Evolutionary conservation across 257 asterid species (phyloP).

Genomic region (Henckelia pumila): DNA sequence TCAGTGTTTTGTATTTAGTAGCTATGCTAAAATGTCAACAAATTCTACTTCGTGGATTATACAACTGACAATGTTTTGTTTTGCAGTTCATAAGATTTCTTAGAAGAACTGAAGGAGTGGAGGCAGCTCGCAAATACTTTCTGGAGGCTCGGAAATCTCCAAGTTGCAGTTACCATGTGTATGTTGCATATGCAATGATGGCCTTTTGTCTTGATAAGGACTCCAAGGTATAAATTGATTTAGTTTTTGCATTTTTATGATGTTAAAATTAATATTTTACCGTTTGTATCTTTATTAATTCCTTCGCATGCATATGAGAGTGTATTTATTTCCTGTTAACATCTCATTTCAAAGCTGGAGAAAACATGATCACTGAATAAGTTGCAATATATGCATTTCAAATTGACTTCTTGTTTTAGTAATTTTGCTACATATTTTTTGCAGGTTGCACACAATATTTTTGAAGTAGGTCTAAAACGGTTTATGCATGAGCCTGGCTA

Average conservation of each 20-base stretch:
- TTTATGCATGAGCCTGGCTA: constrained; percentile 98
- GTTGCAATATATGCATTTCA: neutral
- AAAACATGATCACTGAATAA: neutral
- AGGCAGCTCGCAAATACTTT: constrained; percentile 91
- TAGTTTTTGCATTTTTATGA: neutral
- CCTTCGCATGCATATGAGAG: neutral
- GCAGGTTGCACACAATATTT: constrained; percentile 90
- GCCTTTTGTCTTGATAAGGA: constrained; percentile 97
- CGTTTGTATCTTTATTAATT: constrained; percentile 18
- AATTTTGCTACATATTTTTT: constrained; percentile 20
- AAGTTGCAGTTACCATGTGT: constrained; percentile 92
- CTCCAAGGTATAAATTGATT: constrained; percentile 61
- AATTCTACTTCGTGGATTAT: constrained; percentile 14
- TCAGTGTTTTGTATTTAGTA: neutral
- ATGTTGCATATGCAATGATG: constrained; percentile 97
- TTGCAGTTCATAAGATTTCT: constrained; percentile 80
- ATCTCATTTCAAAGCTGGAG: neutral
- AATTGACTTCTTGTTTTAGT: neutral
- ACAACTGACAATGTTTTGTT: constrained; percentile 10
- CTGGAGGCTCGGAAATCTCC: constrained; percentile 93
- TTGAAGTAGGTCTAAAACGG: constrained; percentile 88
- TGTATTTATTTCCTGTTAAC: neutral
- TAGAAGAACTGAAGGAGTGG: constrained; percentile 96
- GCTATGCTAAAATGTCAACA: constrained; percentile 11
- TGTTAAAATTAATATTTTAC: neutral